These are phyloP conservation scores for Lachnellula willkommii DNA, from an alignment of 2,329 filamentous ascomycete genomes.

Conservation along the genomic window DNA sequence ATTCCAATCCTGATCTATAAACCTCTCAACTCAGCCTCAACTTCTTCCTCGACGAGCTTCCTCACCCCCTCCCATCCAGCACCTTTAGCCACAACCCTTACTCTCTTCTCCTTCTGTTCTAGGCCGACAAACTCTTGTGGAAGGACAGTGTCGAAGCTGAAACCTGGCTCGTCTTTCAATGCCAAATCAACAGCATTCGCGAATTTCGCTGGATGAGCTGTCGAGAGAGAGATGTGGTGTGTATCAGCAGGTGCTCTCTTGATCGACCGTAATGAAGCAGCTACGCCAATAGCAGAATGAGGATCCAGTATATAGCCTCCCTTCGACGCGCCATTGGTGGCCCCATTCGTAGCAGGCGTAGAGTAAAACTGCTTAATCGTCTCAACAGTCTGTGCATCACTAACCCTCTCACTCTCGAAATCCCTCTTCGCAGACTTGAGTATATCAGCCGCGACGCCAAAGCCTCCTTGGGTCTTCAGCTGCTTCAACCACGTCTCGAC, in stretches of 20 bases:
- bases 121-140: constrained; percentile 78
- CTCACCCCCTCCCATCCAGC: constrained; percentile 69
- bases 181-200: constrained; percentile 77
- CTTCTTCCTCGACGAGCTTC: constrained; percentile 68
- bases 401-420: constrained; percentile 76
- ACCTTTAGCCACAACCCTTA: constrained; percentile 60
- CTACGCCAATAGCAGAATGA: constrained; percentile 82
- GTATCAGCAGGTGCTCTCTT: constrained; percentile 43
- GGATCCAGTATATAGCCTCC: constrained; percentile 83
- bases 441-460: constrained; percentile 71
- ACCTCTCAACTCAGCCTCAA: constrained; percentile 54
- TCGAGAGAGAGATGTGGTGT: constrained; percentile 77
- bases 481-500: constrained; percentile 73
- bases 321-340: constrained; percentile 23
- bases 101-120: constrained; percentile 67
- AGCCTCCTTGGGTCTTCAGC: constrained; percentile 76
- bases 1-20: background rate
- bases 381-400: constrained; percentile 60
- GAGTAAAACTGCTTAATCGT: constrained; percentile 56
- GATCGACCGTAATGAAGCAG: constrained; percentile 67
- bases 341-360: constrained; percentile 32
- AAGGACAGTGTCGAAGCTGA: constrained; percentile 72
- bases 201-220: constrained; percentile 95
- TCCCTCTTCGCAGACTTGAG: constrained; percentile 64
- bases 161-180: constrained; percentile 63